Evolutionary conservation across 2,329 filamentous ascomycete genomes (phyloP).

Genomic region (Aspergillus felis): DNA sequence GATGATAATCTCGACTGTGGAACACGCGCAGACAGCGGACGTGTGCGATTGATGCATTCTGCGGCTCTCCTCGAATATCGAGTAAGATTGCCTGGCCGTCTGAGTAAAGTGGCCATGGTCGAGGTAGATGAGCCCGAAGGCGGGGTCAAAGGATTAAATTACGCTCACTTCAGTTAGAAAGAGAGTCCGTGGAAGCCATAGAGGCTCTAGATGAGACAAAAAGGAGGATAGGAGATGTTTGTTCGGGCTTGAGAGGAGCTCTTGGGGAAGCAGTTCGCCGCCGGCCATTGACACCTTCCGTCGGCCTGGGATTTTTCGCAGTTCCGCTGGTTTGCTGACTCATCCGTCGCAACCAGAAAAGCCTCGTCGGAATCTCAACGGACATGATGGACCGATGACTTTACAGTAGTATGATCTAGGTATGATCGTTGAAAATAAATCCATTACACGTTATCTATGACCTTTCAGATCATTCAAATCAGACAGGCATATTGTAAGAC

Average conservation of each 20-base stretch:
- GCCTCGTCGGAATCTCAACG: conserved; percentile 7
- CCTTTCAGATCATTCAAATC: background rate
- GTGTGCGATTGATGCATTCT: conserved; percentile 49
- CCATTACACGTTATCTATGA: background rate
- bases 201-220: conserved; percentile 11
- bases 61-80: conserved; percentile 57
- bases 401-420: background rate
- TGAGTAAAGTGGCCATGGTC: conserved; percentile 64
- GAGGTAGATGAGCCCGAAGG: conserved; percentile 33
- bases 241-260: conserved; percentile 19
- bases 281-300: conserved; percentile 14
- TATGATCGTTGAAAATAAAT: background rate
- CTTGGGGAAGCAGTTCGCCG: conserved; percentile 16
- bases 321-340: conserved; percentile 31
- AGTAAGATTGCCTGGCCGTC: conserved; percentile 63
- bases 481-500: background rate
- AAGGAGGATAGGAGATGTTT: conserved; percentile 9
- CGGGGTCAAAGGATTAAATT: background rate
- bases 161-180: conserved; percentile 16
- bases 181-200: conserved; percentile 26
- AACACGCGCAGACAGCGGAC: conserved; percentile 40
- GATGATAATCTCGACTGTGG: conserved; percentile 38
- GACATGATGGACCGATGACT: conserved; percentile 3
- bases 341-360: conserved; percentile 22
- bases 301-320: conserved; percentile 25